Conservation (phyloP, 176 grass and related monocot genomes). For the Ensete ventricosum region DNA sequence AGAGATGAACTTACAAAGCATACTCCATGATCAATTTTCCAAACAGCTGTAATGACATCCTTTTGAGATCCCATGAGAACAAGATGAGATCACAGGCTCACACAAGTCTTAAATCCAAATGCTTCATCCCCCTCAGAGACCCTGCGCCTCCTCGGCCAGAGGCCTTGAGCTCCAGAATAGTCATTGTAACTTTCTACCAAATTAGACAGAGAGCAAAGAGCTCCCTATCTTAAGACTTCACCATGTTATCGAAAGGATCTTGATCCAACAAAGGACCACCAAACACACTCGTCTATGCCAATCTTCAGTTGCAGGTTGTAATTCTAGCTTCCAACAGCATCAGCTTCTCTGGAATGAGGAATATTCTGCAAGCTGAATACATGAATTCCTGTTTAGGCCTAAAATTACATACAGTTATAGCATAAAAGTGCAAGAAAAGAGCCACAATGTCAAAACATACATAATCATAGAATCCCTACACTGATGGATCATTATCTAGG, state of each 20-base stretch:
- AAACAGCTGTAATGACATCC: constrained; percentile 83
- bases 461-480: background rate
- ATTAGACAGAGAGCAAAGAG: constrained; percentile 29
- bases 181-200: constrained; percentile 44
- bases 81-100: constrained; percentile 79
- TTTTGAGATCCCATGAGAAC: constrained; percentile 94
- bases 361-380: constrained; percentile 52
- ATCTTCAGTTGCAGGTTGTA: constrained; percentile 91
- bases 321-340: constrained; percentile 95
- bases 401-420: background rate
- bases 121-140: constrained; percentile 93
- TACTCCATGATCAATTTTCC: constrained; percentile 79
- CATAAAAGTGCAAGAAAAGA: background rate
- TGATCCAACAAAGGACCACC: constrained; percentile 93
- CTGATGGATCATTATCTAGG: no score
- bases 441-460: no score
- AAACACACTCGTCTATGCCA: constrained; percentile 98
- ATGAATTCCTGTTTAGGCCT: background rate
- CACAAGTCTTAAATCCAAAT: constrained; percentile 95
- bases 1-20: constrained; percentile 14
- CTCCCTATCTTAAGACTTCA: constrained; percentile 50
- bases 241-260: constrained; percentile 64
- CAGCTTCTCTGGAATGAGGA: constrained; percentile 90
- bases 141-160: constrained; percentile 85
- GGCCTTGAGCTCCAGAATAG: constrained; percentile 48